Conservation (phyloP, 1,284 basidiomycete genomes). For the Schizophyllum commune region DNA sequence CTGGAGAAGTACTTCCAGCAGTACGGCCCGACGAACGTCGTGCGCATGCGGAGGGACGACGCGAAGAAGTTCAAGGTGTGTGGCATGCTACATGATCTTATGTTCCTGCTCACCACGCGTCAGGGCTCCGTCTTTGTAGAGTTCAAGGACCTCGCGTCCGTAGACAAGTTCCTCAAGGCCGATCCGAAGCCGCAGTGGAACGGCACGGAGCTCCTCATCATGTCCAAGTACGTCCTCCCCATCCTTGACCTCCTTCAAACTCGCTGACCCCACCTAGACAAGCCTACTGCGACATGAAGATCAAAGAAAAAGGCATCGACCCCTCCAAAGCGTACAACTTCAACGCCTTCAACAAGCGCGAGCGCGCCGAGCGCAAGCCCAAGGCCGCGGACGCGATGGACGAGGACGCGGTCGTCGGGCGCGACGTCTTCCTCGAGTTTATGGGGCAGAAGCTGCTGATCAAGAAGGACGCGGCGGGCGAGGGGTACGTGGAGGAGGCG, state of each 20-base stretch:
- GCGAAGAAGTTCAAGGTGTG: slow-evolving; percentile 79
- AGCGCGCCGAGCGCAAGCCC: slow-evolving; percentile 45
- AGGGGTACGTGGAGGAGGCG: slow-evolving; percentile 58
- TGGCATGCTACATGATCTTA: background rate
- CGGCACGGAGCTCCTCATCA: slow-evolving; percentile 68
- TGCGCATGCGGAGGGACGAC: slow-evolving; percentile 80
- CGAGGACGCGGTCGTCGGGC: slow-evolving; percentile 30
- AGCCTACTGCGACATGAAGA: slow-evolving; percentile 94
- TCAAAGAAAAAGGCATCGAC: slow-evolving; percentile 84
- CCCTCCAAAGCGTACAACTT: slow-evolving; percentile 30
- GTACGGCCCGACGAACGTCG: slow-evolving; percentile 79
- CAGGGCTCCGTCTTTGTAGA: slow-evolving; percentile 93
- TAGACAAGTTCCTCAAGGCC: slow-evolving; percentile 71
- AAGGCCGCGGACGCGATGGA: slow-evolving; percentile 26
- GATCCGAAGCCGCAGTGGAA: slow-evolving; percentile 77
- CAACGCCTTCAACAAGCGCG: slow-evolving; percentile 78
- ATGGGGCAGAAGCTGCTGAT: slow-evolving; percentile 59
- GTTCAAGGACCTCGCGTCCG: slow-evolving; percentile 69
- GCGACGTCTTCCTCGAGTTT: slow-evolving; percentile 63
- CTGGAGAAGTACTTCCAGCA: slow-evolving; percentile 80
- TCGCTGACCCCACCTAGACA: slow-evolving; percentile 40
- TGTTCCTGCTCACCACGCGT: background rate
- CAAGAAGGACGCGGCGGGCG: slow-evolving; percentile 54
- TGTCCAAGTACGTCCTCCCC: slow-evolving; percentile 68
- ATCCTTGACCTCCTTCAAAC: background rate